A percentile compares a stretch with the other conserved stretches of the same genome.
These are phyloP conservation scores for Ustilago xerochloae DNA, from an alignment of 1,284 basidiomycete species.

Conservation along the genomic window DNA sequence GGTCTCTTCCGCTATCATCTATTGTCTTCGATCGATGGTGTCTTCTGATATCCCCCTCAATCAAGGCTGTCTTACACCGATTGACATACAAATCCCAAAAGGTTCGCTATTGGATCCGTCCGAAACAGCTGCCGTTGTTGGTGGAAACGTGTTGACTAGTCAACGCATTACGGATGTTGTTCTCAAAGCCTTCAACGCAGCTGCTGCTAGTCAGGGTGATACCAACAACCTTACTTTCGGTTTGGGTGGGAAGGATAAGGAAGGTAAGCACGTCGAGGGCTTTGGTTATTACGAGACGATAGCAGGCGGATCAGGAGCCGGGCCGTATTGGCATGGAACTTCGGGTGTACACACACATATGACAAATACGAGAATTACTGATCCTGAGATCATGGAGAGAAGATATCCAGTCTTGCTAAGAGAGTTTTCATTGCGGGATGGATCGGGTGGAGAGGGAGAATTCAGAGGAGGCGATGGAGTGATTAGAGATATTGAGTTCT, in stretches of 20 bases:
- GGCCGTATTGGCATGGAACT: slow-evolving; percentile 85
- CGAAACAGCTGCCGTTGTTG: slow-evolving; percentile 82
- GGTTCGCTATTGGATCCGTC: slow-evolving; percentile 85
- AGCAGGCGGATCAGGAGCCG: slow-evolving; percentile 89
- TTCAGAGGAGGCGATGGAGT: slow-evolving; percentile 89
- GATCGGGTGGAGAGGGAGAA: slow-evolving; percentile 81
- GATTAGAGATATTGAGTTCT: slow-evolving; percentile 86
- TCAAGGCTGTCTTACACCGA: slow-evolving; percentile 82
- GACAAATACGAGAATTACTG: slow-evolving; percentile 82
- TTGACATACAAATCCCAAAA: slow-evolving; percentile 80
- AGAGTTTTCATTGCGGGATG: slow-evolving; percentile 80
- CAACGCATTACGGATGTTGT: slow-evolving; percentile 96
- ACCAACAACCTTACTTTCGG: slow-evolving; percentile 91
- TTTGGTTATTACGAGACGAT: slow-evolving; percentile 99
- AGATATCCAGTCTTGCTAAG: slow-evolving; percentile 88
- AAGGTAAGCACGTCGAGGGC: slow-evolving; percentile 79
- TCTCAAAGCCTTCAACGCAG: slow-evolving; percentile 89
- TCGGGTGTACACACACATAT: slow-evolving; percentile 75
- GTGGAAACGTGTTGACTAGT: slow-evolving; percentile 90
- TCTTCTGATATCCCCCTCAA: slow-evolving; percentile 92
- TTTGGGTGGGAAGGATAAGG: slow-evolving; percentile 82
- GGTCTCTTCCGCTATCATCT: slow-evolving; percentile 91
- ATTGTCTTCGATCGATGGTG: slow-evolving; percentile 90
- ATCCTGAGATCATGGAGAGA: slow-evolving; percentile 90
- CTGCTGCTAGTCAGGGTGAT: slow-evolving; percentile 92